These are phyloP conservation scores for Stentor roeselii DNA, from an alignment of 73 alveolate genomes.

Conservation along the genomic window DNA sequence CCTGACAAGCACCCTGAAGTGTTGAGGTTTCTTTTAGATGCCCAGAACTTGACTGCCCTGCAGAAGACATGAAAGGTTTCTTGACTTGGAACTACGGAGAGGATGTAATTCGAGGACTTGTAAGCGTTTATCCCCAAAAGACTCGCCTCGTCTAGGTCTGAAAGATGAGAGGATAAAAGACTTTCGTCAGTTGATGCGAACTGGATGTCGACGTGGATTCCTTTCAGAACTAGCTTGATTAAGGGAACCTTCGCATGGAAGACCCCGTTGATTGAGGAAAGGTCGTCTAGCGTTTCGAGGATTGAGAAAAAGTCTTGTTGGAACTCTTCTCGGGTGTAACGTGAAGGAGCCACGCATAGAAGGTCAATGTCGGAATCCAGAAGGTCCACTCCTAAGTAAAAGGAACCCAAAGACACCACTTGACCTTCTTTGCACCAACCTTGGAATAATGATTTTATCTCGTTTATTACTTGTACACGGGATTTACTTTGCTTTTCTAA, in stretches of 20 bases:
- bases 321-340: conserved; percentile 71
- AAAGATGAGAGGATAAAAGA: conserved; percentile 49
- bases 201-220: conserved; percentile 76
- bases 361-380: conserved; percentile 96
- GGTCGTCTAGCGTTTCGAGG: conserved; percentile 50
- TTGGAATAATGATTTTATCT: conserved; percentile 10
- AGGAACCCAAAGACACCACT: conserved; percentile 94
- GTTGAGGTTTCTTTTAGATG: conserved; percentile 91
- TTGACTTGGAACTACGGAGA: conserved; percentile 76
- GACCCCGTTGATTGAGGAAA: conserved; percentile 65
- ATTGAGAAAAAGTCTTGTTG: conserved; percentile 65
- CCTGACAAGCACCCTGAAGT: conserved; percentile 92
- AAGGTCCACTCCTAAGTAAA: conserved; percentile 92
- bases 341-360: conserved; percentile 89
- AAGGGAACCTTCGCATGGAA: conserved; percentile 83
- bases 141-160: conserved; percentile 74
- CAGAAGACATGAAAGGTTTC: conserved; percentile 78
- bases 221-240: conserved; percentile 69
- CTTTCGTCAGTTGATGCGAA: conserved; percentile 74
- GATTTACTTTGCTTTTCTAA: background rate
- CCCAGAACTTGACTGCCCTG: conserved; percentile 95
- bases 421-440: conserved; percentile 87
- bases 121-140: conserved; percentile 91
- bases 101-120: conserved; percentile 86
- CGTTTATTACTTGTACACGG: background rate